A percentile compares a stretch with the other conserved stretches of the same genome.
phyloP scores from a whole-genome alignment of 768 basidiomycete genomes.

The Mycena vulgaris region DNA sequence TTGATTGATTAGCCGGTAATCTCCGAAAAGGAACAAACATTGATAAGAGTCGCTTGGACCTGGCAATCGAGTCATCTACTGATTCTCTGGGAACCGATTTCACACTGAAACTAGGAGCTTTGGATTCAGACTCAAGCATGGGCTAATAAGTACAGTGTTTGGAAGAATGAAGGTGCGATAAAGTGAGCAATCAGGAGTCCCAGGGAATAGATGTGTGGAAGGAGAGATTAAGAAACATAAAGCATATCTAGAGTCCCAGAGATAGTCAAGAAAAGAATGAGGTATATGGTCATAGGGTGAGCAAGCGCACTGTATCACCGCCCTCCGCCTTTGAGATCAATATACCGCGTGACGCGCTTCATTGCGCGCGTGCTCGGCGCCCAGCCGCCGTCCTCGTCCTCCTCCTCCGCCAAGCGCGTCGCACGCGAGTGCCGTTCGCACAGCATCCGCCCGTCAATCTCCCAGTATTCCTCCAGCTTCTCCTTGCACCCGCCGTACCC shows the following conservation, averaged over 20 bases:
- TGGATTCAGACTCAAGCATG: no score
- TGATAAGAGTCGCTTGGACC: no score
- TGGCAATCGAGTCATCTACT: no score
- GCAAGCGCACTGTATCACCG: conserved; percentile 1
- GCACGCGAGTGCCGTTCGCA: conserved; percentile 84
- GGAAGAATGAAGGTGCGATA: no score
- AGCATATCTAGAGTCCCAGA: background rate
- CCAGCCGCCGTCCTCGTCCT: conserved; percentile 41
- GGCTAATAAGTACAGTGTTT: no score
- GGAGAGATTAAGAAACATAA: no score
- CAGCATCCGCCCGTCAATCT: conserved; percentile 87
- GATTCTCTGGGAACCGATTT: no score
- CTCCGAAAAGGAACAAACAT: no score
- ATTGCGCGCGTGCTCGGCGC: conserved; percentile 66
- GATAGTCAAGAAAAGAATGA: background rate
- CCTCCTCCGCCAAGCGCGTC: conserved; percentile 38
- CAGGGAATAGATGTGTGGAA: no score
- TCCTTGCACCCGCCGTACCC: conserved; percentile 64
- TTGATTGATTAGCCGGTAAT: no score
- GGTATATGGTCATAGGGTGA: background rate
- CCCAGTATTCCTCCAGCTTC: conserved; percentile 88
- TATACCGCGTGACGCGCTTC: conserved; percentile 87
- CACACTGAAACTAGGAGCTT: no score
- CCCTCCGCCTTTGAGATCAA: conserved; percentile 65
- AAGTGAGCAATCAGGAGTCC: no score